phyloP scores from a whole-genome alignment of 2,329 filamentous ascomycete genomes.

The Neopestalotiopsis sp. region DNA sequence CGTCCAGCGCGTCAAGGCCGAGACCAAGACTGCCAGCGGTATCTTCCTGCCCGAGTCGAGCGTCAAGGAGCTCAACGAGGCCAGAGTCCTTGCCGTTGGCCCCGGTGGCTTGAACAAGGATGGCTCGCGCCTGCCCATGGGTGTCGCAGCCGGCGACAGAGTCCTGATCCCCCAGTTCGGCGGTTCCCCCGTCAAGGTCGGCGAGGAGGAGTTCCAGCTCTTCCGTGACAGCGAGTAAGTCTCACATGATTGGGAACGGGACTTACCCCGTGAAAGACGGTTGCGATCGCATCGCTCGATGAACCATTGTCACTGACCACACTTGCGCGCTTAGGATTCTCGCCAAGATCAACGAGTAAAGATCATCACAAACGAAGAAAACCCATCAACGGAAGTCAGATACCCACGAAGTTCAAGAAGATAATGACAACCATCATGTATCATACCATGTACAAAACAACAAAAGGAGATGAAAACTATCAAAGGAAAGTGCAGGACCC shows the following conservation, averaged over 20 bases:
- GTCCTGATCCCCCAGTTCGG: constrained; percentile 97
- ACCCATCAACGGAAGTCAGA: neutral
- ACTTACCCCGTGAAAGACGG: neutral
- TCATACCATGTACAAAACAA: constrained; percentile 32
- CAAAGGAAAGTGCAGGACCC: constrained; percentile 26
- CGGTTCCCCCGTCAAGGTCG: constrained; percentile 94
- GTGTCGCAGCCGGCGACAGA: constrained; percentile 83
- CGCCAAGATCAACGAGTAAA: constrained; percentile 99
- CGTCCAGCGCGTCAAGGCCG: constrained; percentile 96
- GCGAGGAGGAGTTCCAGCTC: constrained; percentile 93
- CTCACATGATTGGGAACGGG: neutral
- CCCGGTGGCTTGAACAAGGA: constrained; percentile 88
- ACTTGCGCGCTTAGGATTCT: constrained; percentile 70
- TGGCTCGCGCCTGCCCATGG: constrained; percentile 85
- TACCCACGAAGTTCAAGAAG: constrained; percentile 24
- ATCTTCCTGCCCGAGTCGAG: constrained; percentile 98
- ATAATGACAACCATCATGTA: constrained; percentile 34
- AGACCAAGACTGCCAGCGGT: constrained; percentile 93
- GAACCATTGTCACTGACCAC: constrained; percentile 26
- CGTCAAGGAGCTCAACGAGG: constrained; percentile 98
- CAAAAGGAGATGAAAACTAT: neutral
- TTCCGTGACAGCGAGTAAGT: constrained; percentile 99
- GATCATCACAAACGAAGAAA: constrained; percentile 31
- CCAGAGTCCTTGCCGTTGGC: constrained; percentile 92
- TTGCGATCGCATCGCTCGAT: constrained; percentile 4